Evolutionary conservation across 306 rosid genomes (phyloP), one percentile per base, ranked within the genome.

Genomic region (Alnus glutinosa): DNA sequence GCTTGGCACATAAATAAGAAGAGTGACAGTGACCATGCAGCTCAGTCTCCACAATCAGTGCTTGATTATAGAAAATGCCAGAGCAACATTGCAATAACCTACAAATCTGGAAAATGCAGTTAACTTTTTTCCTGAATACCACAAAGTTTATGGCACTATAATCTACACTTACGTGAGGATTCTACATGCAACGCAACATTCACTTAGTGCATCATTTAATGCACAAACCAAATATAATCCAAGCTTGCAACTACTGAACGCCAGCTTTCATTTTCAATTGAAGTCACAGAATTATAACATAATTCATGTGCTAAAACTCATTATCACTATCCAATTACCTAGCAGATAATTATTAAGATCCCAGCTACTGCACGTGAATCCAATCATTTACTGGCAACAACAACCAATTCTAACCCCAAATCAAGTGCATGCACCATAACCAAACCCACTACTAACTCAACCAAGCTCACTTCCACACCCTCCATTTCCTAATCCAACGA

Each of bases 391-490:
- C 71, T 70, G 44, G 77, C 77, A 74, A 30, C 18, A 51, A 59
- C 67, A 79, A 71, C 61, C 76, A 81, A 81, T 55, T 44, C 62
- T 7, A 44, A 76, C 59, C 55, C 76, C 71, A 37, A 39, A 78
- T 61, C 49, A 77, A 82, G 81, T 55, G 62, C 78, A 71, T 48
- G 18, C 82, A 74, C 81, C 62, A 72, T 58, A 49, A 52, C 55
- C 36, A 77, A 80, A 61, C 30, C 76, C 81, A 81, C 73, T 87
- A 66, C 54, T 51, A 68, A 81, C 55, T 67, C 71, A 52, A 80
- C 76, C 78, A 76, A 88, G 77, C 86, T 90, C 81, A 83, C 76
- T 78, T 75, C 67, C 77, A 79, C 73, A 86, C 89, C 81, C 73
- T 34, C 48, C 63, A 68, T 66, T 76, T 80, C 70, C 78, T 75